Conservation (phyloP, 192 early-diverging fungal genomes). For the Coemansia sp. region DNA sequence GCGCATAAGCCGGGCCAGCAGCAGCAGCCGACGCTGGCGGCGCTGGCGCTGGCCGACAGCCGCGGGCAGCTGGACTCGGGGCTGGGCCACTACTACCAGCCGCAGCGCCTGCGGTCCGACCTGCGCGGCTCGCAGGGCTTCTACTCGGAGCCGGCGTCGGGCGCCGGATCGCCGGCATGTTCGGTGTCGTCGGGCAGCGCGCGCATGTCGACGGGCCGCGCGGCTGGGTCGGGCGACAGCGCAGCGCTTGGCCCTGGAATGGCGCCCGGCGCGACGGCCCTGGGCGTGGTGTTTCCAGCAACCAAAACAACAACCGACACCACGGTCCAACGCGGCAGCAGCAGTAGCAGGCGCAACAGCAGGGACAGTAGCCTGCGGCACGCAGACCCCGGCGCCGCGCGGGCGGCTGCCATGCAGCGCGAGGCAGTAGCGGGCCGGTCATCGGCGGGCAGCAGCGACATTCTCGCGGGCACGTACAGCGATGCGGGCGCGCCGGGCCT, state of each 20-base stretch:
- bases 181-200: slow-evolving; percentile 7
- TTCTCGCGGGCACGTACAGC: slow-evolving; percentile 1
- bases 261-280: slow-evolving; percentile 19
- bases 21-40: slow-evolving; percentile 35
- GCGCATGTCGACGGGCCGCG: slow-evolving; percentile 4
- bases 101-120: slow-evolving; percentile 22
- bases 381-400: slow-evolving; percentile 4
- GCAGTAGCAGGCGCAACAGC: slow-evolving; percentile 16
- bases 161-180: slow-evolving; percentile 28
- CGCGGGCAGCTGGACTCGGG: slow-evolving; percentile 37
- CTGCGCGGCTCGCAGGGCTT: slow-evolving; percentile 19
- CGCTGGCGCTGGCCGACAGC: slow-evolving; percentile 43
- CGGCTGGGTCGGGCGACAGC: slow-evolving; percentile 17
- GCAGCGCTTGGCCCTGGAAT: slow-evolving; percentile 4
- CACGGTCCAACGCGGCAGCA: slow-evolving; percentile 8
- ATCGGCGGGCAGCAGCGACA: slow-evolving; percentile 2
- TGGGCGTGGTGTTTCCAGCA: slow-evolving; percentile 34
- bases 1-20: slow-evolving; percentile 10
- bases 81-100: slow-evolving; percentile 28
- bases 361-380: slow-evolving; percentile 16
- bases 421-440: slow-evolving; percentile 10
- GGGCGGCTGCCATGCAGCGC: neutral
- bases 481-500: slow-evolving; percentile 6
- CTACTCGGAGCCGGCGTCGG: slow-evolving; percentile 37
- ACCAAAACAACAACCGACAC: slow-evolving; percentile 10